Conservation (phyloP, 2,329 filamentous ascomycete genomes). For the Trichophaea hybrida region DNA sequence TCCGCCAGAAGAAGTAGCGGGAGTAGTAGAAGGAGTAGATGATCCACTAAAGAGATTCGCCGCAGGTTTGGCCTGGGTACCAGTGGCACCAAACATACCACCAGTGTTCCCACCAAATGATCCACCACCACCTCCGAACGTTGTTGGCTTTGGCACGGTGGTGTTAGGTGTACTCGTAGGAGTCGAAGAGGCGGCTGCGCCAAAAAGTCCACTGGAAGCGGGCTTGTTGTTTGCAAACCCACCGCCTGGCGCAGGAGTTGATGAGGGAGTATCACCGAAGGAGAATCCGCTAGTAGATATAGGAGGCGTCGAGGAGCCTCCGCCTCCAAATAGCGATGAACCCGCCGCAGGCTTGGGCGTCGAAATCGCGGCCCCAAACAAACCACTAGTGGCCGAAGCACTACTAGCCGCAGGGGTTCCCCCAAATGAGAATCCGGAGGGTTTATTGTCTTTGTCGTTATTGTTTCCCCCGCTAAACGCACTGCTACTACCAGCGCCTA, state of each 20-base stretch:
- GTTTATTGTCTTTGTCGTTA: constrained; percentile 5
- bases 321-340: constrained; percentile 4
- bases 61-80: constrained; percentile 19
- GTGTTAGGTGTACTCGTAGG: constrained; percentile 4
- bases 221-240: constrained; percentile 2
- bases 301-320: constrained; percentile 1
- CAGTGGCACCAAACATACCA: constrained; percentile 13
- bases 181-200: neutral
- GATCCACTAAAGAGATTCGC: constrained; percentile 25
- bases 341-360: constrained; percentile 3
- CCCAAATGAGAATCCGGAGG: constrained; percentile 12
- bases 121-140: constrained; percentile 7
- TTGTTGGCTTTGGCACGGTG: constrained; percentile 6
- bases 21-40: constrained; percentile 15
- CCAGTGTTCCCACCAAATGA: neutral
- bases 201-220: constrained; percentile 9
- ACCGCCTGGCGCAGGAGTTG: constrained; percentile 6
- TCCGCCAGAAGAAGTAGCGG: neutral
- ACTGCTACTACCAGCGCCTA: constrained; percentile 5
- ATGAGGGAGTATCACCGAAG: constrained; percentile 9
- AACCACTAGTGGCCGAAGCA: neutral
- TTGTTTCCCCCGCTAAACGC: constrained; percentile 4
- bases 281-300: neutral
- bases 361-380: constrained; percentile 9
- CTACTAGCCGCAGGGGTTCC: constrained; percentile 1